Base-by-base conservation (phyloP, 2,329 filamentous ascomycete genomes). In the Neofusicoccum kwambonambiense region DNA sequence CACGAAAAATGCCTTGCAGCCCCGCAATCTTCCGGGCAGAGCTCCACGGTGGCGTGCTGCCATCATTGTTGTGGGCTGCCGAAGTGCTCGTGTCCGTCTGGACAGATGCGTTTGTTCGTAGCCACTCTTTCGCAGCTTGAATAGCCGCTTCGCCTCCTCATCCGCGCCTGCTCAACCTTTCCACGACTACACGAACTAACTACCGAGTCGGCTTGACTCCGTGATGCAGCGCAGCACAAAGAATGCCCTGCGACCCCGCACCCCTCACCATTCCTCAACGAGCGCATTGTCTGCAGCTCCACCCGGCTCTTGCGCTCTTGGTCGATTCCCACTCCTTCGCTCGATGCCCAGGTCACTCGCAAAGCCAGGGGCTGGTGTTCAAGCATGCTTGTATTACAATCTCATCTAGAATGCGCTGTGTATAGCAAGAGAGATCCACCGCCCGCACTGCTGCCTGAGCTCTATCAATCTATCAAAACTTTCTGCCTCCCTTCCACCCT, bases 391-490 rank as follows among this genome's bases (percentile, higher is more conserved):
- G 56, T 22, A 47, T 60, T 47, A 37, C 27, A 22, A 22, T 60
- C 41, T 47, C 22, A 22, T 47, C 41, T 35, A 35, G 31, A 19
- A 8, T 31, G 31, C 22, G 27, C 47, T 51, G 7, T 51, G 13
- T 51, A 51, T 31, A 31, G 13, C 22, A 6, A 51, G 13, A 51
- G n/a, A 34, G 31, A 37, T 35, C 51, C 35, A 41, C 35, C 31
- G 47, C 27, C 47, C 27, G 6, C 27, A 31, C 27, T 31, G 6
- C 47, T 34, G 22, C 35, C 51, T n/a, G 13, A 37, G 13, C 12
- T 60, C 56, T 60, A 60, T 35, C 41, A 60, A 37, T 47, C 56
- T 60, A 47, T 60, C 41, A 45, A 17, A 34, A 42, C 19, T 12
- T n/a, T 15, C n/a, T 13, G 4, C 7, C 41, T 44, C 41, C 15